A percentile compares a stretch with the other conserved stretches of the same genome.
These are phyloP conservation scores for Phytophthora melonis DNA, from an alignment of 352 stramenopile species.

Conservation along the genomic window DNA sequence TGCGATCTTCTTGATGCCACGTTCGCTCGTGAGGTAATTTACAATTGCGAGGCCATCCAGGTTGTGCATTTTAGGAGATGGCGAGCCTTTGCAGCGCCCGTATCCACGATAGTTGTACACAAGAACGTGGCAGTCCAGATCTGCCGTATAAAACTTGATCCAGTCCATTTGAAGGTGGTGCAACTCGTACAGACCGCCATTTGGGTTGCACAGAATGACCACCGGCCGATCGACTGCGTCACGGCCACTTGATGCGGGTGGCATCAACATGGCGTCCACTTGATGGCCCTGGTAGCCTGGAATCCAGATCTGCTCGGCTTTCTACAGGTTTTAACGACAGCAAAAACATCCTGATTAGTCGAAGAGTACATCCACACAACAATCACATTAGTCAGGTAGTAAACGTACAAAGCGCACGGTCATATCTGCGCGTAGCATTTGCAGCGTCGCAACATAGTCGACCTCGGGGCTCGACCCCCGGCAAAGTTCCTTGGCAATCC, in stretches of 20 bases:
- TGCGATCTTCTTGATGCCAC: slow-evolving; percentile 64
- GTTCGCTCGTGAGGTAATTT: slow-evolving; percentile 67
- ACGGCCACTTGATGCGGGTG: slow-evolving; percentile 46
- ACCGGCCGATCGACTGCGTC: slow-evolving; percentile 46
- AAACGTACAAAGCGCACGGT: slow-evolving; percentile 74
- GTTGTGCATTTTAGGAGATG: slow-evolving; percentile 71
- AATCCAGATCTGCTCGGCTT: slow-evolving; percentile 88
- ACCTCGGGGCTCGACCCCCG: slow-evolving; percentile 47
- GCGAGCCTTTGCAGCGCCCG: slow-evolving; percentile 70
- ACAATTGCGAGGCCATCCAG: slow-evolving; percentile 79
- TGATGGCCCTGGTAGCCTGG: slow-evolving; percentile 59
- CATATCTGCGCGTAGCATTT: slow-evolving; percentile 87
- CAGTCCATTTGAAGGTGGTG: slow-evolving; percentile 92
- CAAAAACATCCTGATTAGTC: background rate
- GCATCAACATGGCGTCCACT: slow-evolving; percentile 87
- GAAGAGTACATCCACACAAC: background rate
- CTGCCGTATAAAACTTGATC: slow-evolving; percentile 87
- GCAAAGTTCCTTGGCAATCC: slow-evolving; percentile 66
- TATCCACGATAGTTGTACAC: slow-evolving; percentile 92
- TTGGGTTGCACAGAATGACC: slow-evolving; percentile 88
- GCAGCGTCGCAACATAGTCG: slow-evolving; percentile 77
- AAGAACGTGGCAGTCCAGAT: slow-evolving; percentile 80
- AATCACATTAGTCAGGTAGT: background rate
- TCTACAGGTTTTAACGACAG: slow-evolving; percentile 36
- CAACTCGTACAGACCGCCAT: slow-evolving; percentile 88